Percentiles rank a stretch among this genome's conserved stretches.
phyloP scores from a whole-genome alignment of 2,329 filamentous ascomycete genomes.

The Drechslerella dactyloides region DNA sequence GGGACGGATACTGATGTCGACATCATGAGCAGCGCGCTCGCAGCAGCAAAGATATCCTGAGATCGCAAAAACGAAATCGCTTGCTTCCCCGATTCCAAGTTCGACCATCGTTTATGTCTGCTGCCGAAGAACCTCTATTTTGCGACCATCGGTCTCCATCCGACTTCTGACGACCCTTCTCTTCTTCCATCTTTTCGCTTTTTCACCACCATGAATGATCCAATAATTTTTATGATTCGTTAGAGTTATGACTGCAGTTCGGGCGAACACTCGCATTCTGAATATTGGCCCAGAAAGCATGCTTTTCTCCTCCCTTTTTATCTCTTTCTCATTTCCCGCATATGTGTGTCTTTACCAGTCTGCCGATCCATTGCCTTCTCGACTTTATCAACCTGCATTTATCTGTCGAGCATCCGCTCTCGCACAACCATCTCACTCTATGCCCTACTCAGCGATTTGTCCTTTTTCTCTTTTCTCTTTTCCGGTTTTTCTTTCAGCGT shows the following conservation, averaged over 20 bases:
- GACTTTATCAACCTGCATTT: not conserved
- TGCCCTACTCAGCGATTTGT: not conserved
- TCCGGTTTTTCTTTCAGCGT: not conserved
- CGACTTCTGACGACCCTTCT: constrained; percentile 17
- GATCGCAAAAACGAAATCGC: not conserved
- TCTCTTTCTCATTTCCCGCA: not conserved
- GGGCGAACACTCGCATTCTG: constrained; percentile 7
- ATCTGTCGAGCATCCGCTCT: not conserved
- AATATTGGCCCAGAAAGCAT: constrained; percentile 5
- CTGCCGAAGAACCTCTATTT: not conserved
- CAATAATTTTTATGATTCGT: constrained; percentile 18
- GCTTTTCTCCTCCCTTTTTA: not conserved
- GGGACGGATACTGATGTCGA: constrained; percentile 36
- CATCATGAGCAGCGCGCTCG: constrained; percentile 38
- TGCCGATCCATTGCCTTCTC: not conserved
- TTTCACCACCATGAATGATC: constrained; percentile 11
- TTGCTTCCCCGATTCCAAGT: not conserved
- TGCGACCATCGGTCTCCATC: not conserved
- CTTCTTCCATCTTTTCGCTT: not conserved
- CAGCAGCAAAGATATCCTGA: constrained; percentile 36
- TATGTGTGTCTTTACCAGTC: constrained; percentile 1
- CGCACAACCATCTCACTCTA: not conserved
- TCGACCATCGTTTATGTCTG: not conserved
- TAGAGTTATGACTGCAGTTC: not conserved
- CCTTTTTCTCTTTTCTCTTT: not conserved